A percentile compares a stretch with the other conserved stretches of the same genome.
These are phyloP conservation scores for Xylariaceae sp. DNA, from an alignment of 2,329 filamentous ascomycete genomes.

Conservation along the genomic window DNA sequence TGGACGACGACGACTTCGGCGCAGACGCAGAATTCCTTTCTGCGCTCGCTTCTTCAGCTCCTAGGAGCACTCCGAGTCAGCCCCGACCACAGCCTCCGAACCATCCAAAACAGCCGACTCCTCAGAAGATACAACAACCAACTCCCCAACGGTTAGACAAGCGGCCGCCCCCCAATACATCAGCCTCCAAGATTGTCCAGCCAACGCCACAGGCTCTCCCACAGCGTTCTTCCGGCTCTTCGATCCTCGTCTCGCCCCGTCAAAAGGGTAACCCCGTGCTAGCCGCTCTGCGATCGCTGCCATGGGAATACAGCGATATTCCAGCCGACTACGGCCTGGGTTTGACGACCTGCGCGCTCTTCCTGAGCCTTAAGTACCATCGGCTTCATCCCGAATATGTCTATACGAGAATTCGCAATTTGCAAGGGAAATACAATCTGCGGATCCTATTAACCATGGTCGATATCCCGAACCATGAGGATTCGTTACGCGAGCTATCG, in stretches of 20 bases:
- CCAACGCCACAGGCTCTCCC: slow-evolving; percentile 87
- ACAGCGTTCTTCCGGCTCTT: slow-evolving; percentile 67
- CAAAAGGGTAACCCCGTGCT: slow-evolving; percentile 96
- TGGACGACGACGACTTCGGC: slow-evolving; percentile 52
- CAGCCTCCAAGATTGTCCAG: slow-evolving; percentile 71
- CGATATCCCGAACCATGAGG: slow-evolving; percentile 93
- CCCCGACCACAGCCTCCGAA: slow-evolving; percentile 31
- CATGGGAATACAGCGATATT: slow-evolving; percentile 99
- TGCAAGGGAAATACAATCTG: slow-evolving; percentile 85
- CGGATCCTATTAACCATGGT: slow-evolving; percentile 89
- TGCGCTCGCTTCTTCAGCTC: slow-evolving; percentile 40
- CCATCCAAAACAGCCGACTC: slow-evolving; percentile 47
- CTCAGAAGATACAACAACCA: slow-evolving; percentile 52
- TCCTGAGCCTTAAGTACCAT: slow-evolving; percentile 95
- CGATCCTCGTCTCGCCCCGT: slow-evolving; percentile 86
- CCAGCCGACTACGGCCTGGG: slow-evolving; percentile 91
- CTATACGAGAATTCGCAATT: slow-evolving; percentile 84
- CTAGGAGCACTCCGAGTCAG: slow-evolving; percentile 30
- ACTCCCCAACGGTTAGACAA: slow-evolving; percentile 63
- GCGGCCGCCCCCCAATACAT: slow-evolving; percentile 48
- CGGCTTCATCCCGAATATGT: slow-evolving; percentile 97
- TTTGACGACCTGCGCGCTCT: slow-evolving; percentile 85
- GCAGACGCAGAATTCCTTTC: slow-evolving; percentile 51
- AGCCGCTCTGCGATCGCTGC: slow-evolving; percentile 77
- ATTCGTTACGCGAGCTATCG: slow-evolving; percentile 83